Percentiles rank a stretch among this genome's conserved stretches.
Conservation (phyloP, 2,329 filamentous ascomycete genomes). For the Phaeophleospora eucalypticola region DNA sequence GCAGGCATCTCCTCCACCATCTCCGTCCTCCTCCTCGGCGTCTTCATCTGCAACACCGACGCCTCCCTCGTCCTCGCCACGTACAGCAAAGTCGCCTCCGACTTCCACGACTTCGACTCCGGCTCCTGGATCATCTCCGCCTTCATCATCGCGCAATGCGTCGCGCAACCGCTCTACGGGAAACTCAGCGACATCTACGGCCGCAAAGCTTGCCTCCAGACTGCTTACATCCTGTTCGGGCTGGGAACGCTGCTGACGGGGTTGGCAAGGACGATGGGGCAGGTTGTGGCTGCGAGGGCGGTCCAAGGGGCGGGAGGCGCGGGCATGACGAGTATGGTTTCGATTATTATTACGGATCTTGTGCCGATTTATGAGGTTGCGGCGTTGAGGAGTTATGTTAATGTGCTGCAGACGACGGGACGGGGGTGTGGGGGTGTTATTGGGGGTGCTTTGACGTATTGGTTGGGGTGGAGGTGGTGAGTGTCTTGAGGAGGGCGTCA, state of each 20-base stretch:
- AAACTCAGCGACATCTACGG: conserved; percentile 46
- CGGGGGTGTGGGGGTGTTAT: conserved; percentile 51
- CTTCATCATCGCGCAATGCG: conserved; percentile 42
- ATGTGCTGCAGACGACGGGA: conserved; percentile 48
- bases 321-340: conserved; percentile 43
- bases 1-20: conserved; percentile 25
- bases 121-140: conserved; percentile 44
- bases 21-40: conserved; percentile 42
- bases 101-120: conserved; percentile 40
- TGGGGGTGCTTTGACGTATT: conserved; percentile 59
- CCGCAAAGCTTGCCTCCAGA: conserved; percentile 38
- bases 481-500: too few relatives aligned
- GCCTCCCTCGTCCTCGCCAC: conserved; percentile 63
- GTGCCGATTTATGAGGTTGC: conserved; percentile 49
- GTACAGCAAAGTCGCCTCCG: conserved; percentile 51
- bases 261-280: conserved; percentile 34
- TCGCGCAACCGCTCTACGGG: conserved; percentile 41
- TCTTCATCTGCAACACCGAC: conserved; percentile 65
- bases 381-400: conserved; percentile 49
- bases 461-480: conserved; percentile 63
- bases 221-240: conserved; percentile 40
- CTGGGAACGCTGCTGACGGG: conserved; percentile 41
- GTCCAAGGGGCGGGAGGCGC: conserved; percentile 44
- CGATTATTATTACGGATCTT: conserved; percentile 48
- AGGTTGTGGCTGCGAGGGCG: conserved; percentile 41